Conservation (phyloP, 1,139 yeast genomes). For the Nakaseomyces glabratus region DNA sequence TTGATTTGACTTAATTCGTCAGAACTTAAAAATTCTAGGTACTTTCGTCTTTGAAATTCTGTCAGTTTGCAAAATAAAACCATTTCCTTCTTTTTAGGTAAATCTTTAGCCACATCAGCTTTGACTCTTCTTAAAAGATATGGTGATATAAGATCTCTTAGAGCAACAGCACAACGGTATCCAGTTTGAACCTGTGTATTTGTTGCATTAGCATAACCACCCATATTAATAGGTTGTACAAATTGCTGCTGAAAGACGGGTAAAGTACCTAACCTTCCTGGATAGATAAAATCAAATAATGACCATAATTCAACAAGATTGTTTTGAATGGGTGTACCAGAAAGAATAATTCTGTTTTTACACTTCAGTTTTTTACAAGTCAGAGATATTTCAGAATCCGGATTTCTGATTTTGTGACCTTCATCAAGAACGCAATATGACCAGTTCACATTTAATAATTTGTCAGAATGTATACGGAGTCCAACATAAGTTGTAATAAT, state of each 20-base stretch:
- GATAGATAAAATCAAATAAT: constrained; percentile 86
- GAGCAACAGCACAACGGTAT: constrained; percentile 86
- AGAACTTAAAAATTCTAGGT: constrained; percentile 63
- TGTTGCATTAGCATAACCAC: constrained; percentile 98
- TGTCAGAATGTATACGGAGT: constrained; percentile 62
- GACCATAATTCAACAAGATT: constrained; percentile 90
- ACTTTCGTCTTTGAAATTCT: constrained; percentile 60
- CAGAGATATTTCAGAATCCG: constrained; percentile 80
- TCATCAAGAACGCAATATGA: constrained; percentile 88
- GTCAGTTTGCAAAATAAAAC: constrained; percentile 87
- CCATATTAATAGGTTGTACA: constrained; percentile 85
- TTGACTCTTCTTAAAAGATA: constrained; percentile 79
- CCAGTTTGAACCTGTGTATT: constrained; percentile 96
- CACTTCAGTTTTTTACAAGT: constrained; percentile 79
- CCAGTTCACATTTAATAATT: constrained; percentile 67
- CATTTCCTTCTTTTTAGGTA: constrained; percentile 90
- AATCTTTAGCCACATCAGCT: constrained; percentile 91
- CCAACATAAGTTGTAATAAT: constrained; percentile 91
- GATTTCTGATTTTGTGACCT: constrained; percentile 94
- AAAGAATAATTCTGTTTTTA: constrained; percentile 70
- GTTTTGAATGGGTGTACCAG: constrained; percentile 96
- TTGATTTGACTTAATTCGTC: constrained; percentile 67
- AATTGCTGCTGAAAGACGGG: constrained; percentile 93
- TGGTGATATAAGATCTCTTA: constrained; percentile 83
- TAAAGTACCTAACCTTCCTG: constrained; percentile 86